These are phyloP conservation scores for Samsoniella hepiali DNA, from an alignment of 2,329 filamentous ascomycete species.

Conservation along the genomic window DNA sequence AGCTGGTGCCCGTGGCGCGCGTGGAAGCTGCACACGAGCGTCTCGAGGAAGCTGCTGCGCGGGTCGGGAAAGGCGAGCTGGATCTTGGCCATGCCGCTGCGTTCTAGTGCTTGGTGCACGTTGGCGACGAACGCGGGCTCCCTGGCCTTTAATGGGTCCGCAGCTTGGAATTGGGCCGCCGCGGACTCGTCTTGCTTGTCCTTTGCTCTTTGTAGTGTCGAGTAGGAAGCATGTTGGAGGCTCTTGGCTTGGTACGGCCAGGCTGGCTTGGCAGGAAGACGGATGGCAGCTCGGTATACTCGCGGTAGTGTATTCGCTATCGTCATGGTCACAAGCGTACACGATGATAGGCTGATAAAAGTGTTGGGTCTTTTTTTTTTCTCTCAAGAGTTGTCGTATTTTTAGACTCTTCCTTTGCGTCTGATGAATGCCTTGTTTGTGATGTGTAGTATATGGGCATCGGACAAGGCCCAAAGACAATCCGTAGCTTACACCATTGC, in stretches of 20 bases:
- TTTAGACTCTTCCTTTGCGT: not conserved
- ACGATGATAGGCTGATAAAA: not conserved
- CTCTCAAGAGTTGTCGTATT: no score
- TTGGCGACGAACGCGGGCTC: not conserved
- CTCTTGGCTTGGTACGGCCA: not conserved
- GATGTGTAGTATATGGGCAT: not conserved
- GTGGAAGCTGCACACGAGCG: slow-evolving; percentile 34
- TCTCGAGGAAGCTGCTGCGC: slow-evolving; percentile 33
- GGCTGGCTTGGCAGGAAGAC: not conserved
- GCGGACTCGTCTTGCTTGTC: not conserved
- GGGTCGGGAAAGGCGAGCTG: slow-evolving; percentile 32
- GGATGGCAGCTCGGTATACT: not conserved
- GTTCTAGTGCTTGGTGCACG: not conserved
- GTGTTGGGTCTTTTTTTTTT: not conserved
- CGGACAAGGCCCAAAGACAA: no score
- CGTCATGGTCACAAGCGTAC: not conserved
- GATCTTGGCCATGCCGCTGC: slow-evolving; percentile 36
- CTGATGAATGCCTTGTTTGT: not conserved
- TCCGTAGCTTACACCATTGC: not conserved
- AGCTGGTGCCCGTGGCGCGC: slow-evolving; percentile 33
- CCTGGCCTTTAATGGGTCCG: not conserved
- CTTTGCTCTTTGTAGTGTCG: not conserved
- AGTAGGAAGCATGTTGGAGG: not conserved
- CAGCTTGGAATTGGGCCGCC: not conserved
- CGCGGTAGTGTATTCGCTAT: not conserved